Conservation (phyloP, 2,329 filamentous ascomycete species). For the Hymenoscyphus scutula region DNA sequence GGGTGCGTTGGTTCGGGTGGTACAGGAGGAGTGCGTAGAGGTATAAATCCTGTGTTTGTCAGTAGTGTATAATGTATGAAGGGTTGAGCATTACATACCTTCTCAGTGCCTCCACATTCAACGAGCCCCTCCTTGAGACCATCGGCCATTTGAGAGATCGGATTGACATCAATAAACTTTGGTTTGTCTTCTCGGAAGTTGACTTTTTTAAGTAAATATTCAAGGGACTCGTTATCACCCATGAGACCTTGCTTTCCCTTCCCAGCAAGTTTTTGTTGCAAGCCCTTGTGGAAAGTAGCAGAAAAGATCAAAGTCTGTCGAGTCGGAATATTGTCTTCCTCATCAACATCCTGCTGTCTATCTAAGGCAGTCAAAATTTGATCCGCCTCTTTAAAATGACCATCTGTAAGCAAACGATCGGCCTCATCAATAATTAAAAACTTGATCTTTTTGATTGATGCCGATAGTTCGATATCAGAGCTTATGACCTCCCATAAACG, state of each 20-base stretch:
- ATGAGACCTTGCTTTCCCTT: conserved; percentile 62
- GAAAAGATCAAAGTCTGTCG: conserved; percentile 95
- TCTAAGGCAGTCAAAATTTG: conserved; percentile 84
- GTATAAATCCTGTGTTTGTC: conserved; percentile 68
- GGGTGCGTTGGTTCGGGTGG: conserved; percentile 73
- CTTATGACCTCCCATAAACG: conserved; percentile 93
- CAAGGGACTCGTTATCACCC: conserved; percentile 78
- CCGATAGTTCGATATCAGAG: conserved; percentile 66
- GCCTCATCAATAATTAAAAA: conserved; percentile 94
- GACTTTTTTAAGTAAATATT: conserved; percentile 86
- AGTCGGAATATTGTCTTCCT: conserved; percentile 47
- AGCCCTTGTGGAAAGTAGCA: conserved; percentile 86
- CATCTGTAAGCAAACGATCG: conserved; percentile 85
- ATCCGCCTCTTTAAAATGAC: conserved; percentile 91
- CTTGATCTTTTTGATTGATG: conserved; percentile 67
- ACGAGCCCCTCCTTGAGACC: conserved; percentile 85
- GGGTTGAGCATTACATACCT: conserved; percentile 53
- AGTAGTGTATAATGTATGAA: conserved; percentile 19
- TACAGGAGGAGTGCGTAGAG: conserved; percentile 85
- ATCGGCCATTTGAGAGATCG: conserved; percentile 81
- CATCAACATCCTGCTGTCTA: conserved; percentile 51
- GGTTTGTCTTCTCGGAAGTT: conserved; percentile 83
- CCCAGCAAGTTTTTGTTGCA: conserved; percentile 87
- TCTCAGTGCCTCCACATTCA: conserved; percentile 90
- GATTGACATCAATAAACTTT: conserved; percentile 90